Evolutionary conservation across 306 rosid genomes (phyloP).

Genomic region (Astragalus membranaceus): DNA sequence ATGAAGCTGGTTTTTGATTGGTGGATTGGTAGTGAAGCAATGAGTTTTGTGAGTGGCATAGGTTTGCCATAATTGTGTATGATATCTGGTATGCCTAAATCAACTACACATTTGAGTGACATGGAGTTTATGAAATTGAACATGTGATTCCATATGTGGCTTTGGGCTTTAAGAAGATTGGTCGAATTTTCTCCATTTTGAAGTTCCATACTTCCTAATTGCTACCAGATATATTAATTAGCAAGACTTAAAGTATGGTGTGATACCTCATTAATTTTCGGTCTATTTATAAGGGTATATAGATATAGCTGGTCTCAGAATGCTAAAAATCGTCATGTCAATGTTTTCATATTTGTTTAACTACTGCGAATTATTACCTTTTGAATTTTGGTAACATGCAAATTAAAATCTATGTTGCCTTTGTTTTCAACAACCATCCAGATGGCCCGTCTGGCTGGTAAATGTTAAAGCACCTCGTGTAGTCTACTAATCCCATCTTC

Average conservation of each 20-base stretch:
- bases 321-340: too few relatives aligned
- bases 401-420: too few relatives aligned
- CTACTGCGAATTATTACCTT: too few relatives aligned
- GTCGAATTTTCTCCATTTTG: not conserved
- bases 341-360: too few relatives aligned
- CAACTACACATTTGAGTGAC: slow-evolving; percentile 13
- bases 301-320: too few relatives aligned
- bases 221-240: not conserved
- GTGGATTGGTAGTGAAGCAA: slow-evolving; percentile 5
- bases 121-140: slow-evolving; percentile 14
- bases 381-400: too few relatives aligned
- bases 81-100: slow-evolving; percentile 17
- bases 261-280: too few relatives aligned
- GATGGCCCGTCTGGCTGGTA: too few relatives aligned
- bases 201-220: not conserved
- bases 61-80: slow-evolving; percentile 23
- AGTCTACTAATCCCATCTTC: too few relatives aligned
- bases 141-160: not conserved
- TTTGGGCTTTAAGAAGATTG: not conserved
- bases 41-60: not conserved
- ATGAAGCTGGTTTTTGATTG: not conserved
- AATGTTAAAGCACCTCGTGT: too few relatives aligned
- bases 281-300: too few relatives aligned
- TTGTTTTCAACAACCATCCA: too few relatives aligned
- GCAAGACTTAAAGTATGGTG: not conserved